These are phyloP conservation scores for Cinchona pubescens DNA, from an alignment of 257 asterid genomes.

Conservation along the genomic window DNA sequence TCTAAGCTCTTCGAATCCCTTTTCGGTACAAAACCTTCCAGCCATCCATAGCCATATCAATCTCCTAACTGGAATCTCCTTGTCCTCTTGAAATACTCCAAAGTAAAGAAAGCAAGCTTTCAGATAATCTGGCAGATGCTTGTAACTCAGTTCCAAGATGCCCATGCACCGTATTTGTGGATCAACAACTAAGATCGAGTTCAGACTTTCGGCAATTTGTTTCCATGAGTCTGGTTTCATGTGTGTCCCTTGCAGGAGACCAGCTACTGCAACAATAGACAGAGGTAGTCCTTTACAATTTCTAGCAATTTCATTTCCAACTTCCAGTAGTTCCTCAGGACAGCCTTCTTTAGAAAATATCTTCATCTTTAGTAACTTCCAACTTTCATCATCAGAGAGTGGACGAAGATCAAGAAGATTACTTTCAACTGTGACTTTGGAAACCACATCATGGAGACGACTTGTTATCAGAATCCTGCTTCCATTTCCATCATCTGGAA, in stretches of 20 bases:
- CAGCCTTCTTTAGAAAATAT: background rate
- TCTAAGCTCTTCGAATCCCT: background rate
- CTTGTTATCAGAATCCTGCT: conserved; percentile 10
- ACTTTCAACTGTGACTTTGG: background rate
- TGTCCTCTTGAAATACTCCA: background rate
- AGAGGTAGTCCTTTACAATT: conserved; percentile 14
- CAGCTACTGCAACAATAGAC: conserved; percentile 3
- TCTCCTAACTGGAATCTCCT: conserved; percentile 4
- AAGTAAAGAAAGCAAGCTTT: conserved; percentile 17
- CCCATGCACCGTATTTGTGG: background rate
- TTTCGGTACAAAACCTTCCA: conserved; percentile 4
- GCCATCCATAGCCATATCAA: conserved; percentile 13
- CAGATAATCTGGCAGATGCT: conserved; percentile 10
- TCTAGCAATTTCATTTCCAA: background rate
- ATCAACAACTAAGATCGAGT: background rate
- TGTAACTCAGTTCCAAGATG: conserved; percentile 1
- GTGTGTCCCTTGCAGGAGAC: background rate
- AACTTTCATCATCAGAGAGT: background rate
- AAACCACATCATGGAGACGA: background rate
- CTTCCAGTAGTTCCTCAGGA: background rate
- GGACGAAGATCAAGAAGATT: background rate
- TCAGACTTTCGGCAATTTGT: background rate
- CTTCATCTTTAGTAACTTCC: conserved; percentile 9
- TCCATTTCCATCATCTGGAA: conserved; percentile 13
- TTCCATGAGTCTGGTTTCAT: background rate